phyloP scores from a whole-genome alignment of 2,329 filamentous ascomycete genomes.

The Reticulascus tulasneorum region DNA sequence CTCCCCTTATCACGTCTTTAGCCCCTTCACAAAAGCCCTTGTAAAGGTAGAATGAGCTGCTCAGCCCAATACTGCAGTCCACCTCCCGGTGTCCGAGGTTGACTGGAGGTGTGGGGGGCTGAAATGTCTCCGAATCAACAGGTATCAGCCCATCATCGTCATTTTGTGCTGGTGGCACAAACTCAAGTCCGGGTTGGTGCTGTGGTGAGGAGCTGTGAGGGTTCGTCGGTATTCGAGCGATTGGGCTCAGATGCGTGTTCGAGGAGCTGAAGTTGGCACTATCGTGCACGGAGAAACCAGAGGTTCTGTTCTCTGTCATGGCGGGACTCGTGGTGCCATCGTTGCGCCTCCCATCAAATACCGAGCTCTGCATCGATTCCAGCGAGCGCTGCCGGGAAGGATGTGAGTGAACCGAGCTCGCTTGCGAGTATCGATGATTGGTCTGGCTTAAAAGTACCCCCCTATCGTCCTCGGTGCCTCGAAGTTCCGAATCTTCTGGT shows the following conservation, averaged over 20 bases:
- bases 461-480: constrained; percentile 1
- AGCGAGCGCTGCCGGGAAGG: constrained; percentile 25
- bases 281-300: constrained; percentile 8
- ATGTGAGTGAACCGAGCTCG: constrained; percentile 15
- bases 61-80: constrained; percentile 38
- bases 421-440: constrained; percentile 6
- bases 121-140: constrained; percentile 24
- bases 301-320: constrained; percentile 16
- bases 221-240: constrained; percentile 1
- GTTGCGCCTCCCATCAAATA: constrained; percentile 27
- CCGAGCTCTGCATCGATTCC: constrained; percentile 31
- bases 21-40: constrained; percentile 55
- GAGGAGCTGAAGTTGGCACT: too few relatives aligned
- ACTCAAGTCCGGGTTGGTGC: constrained; percentile 10
- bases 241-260: constrained; percentile 7
- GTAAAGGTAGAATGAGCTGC: constrained; percentile 47
- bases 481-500: constrained; percentile 4
- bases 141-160: constrained; percentile 31
- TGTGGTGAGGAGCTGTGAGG: constrained; percentile 9
- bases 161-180: constrained; percentile 1
- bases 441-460: background rate
- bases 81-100: constrained; percentile 14
- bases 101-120: constrained; percentile 9
- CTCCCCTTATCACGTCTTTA: constrained; percentile 43
- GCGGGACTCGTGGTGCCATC: constrained; percentile 18